Percentiles rank a stretch among this genome's conserved stretches.
Conservation (phyloP, 164 flowering plant species). For the Vitis rupestris region DNA sequence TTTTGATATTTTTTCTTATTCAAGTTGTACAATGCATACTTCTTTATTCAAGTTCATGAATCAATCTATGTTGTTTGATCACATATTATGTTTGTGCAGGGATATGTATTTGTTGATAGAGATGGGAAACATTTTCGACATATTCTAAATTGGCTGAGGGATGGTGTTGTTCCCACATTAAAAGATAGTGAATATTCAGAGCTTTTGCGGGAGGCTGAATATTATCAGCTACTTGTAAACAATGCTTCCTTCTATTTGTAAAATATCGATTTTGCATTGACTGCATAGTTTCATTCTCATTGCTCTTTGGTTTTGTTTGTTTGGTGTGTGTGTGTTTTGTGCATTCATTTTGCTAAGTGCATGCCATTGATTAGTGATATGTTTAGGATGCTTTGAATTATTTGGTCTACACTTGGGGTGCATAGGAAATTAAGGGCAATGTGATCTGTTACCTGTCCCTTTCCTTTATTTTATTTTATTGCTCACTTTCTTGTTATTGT, state of each 20-base stretch:
- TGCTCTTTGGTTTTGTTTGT: neutral
- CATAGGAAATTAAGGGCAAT: too few relatives aligned
- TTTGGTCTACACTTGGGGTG: neutral
- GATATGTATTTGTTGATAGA: slow-evolving; percentile 86
- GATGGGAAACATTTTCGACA: slow-evolving; percentile 94
- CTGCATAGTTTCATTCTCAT: neutral
- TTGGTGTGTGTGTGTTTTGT: neutral
- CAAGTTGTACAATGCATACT: too few relatives aligned
- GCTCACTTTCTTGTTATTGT: too few relatives aligned
- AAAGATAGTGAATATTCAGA: slow-evolving; percentile 60
- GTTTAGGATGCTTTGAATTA: neutral
- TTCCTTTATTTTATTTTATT: too few relatives aligned
- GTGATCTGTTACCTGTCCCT: too few relatives aligned
- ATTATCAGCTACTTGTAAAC: slow-evolving; percentile 83
- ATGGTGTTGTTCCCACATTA: slow-evolving; percentile 76
- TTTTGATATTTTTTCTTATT: neutral
- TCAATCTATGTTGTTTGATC: slow-evolving; percentile 1
- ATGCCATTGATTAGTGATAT: neutral
- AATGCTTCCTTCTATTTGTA: neutral
- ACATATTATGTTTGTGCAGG: slow-evolving; percentile 51
- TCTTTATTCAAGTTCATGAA: neutral
- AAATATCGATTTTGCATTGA: neutral
- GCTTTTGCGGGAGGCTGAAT: slow-evolving; percentile 87
- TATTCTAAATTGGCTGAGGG: slow-evolving; percentile 91
- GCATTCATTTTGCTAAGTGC: neutral